phyloP scores from a whole-genome alignment of 441 rosid genomes.

The Cnidoscolus chayamansa region DNA sequence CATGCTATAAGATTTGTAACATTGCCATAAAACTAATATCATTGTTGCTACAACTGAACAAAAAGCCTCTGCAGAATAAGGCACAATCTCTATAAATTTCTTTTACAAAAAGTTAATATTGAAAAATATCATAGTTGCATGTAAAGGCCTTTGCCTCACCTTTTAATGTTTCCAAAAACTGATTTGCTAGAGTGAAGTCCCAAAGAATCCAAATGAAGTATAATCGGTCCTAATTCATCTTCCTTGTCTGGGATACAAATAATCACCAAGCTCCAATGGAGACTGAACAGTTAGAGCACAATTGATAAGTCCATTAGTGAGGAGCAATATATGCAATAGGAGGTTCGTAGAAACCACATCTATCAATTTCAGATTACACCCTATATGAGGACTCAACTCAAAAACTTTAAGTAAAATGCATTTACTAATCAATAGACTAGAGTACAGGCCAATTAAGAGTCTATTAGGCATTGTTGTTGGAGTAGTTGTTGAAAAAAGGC shows the following conservation, averaged over 20 bases:
- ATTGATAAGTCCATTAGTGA: constrained; percentile 19
- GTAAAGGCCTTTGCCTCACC: constrained; percentile 42
- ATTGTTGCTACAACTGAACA: background rate
- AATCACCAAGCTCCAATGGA: constrained; percentile 96
- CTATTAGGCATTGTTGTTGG: too few relatives aligned
- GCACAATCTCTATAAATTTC: too few relatives aligned
- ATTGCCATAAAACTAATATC: background rate
- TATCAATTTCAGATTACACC: background rate
- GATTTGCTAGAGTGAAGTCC: constrained; percentile 60
- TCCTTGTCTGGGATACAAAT: constrained; percentile 81
- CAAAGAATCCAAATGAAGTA: constrained; percentile 92
- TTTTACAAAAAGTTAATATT: too few relatives aligned
- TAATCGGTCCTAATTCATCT: constrained; percentile 68
- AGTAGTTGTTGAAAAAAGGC: too few relatives aligned
- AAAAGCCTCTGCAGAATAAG: background rate
- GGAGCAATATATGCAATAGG: constrained; percentile 5
- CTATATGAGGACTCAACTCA: background rate
- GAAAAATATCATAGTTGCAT: background rate
- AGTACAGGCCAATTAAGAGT: background rate
- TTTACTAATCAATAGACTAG: background rate
- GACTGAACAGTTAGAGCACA: constrained; percentile 44
- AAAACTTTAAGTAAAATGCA: background rate
- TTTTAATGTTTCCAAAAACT: constrained; percentile 66
- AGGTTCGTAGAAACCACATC: background rate
- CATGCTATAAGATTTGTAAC: background rate